Conservation (phyloP, 805 yeast species). For the Cyberlindnera euphorbiiphila region DNA sequence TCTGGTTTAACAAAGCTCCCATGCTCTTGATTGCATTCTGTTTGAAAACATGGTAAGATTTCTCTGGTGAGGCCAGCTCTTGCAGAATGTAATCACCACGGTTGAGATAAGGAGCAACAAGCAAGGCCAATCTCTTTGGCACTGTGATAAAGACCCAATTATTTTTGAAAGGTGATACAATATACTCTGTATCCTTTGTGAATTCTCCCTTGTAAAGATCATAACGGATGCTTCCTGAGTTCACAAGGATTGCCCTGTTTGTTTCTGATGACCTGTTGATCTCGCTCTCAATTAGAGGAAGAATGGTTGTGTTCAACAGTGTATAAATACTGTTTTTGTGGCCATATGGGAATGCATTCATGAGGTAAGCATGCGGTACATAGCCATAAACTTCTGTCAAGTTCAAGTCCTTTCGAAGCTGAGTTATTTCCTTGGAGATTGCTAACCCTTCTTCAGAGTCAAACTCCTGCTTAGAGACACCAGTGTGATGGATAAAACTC, state of each 20-base stretch:
- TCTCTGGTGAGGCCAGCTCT: slow-evolving; percentile 21
- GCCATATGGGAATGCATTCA: slow-evolving; percentile 62
- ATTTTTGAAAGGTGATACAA: slow-evolving; percentile 82
- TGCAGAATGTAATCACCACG: slow-evolving; percentile 41
- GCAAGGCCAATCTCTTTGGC: slow-evolving; percentile 53
- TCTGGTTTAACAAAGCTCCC: neutral
- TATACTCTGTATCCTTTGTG: slow-evolving; percentile 74
- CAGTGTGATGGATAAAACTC: slow-evolving; percentile 65
- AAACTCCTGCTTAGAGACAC: slow-evolving; percentile 32
- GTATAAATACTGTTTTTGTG: slow-evolving; percentile 54
- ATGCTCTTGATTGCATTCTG: neutral
- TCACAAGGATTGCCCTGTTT: slow-evolving; percentile 58
- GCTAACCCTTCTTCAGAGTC: slow-evolving; percentile 52
- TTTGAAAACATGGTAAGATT: neutral
- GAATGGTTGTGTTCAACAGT: slow-evolving; percentile 52
- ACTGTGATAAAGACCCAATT: slow-evolving; percentile 68
- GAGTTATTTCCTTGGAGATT: slow-evolving; percentile 42
- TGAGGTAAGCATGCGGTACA: slow-evolving; percentile 63
- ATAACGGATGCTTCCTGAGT: slow-evolving; percentile 86
- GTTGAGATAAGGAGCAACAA: slow-evolving; percentile 55
- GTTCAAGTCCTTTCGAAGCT: slow-evolving; percentile 43
- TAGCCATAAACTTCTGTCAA: slow-evolving; percentile 57
- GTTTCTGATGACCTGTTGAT: slow-evolving; percentile 5
- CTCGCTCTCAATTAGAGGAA: slow-evolving; percentile 42
- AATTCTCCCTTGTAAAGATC: slow-evolving; percentile 83